phyloP scores from a whole-genome alignment of 2,329 filamentous ascomycete genomes.

The Sporothrix variecibatus region DNA sequence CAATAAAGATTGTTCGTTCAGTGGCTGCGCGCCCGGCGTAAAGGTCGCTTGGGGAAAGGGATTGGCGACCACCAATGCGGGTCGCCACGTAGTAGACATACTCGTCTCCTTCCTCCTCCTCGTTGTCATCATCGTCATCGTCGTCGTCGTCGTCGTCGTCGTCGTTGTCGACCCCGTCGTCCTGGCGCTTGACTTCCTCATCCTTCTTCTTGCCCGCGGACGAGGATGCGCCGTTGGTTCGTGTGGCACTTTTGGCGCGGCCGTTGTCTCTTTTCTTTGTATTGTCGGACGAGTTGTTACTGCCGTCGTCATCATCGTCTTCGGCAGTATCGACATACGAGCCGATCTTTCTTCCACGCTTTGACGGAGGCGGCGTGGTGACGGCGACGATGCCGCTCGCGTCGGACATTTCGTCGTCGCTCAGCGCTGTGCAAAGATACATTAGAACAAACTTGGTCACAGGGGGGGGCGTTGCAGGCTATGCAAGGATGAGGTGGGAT shows the following conservation, averaged over 20 bases:
- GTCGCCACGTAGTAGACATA: background rate
- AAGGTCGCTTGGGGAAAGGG: background rate
- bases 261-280: constrained; percentile 30
- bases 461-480: background rate
- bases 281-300: constrained; percentile 31
- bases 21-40: constrained; percentile 28
- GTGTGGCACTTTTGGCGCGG: background rate
- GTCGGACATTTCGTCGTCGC: constrained; percentile 47
- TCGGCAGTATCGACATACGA: constrained; percentile 32
- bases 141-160: constrained; percentile 36
- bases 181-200: background rate
- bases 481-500: background rate
- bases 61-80: background rate
- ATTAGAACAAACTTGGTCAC: background rate
- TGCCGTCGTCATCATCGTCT: constrained; percentile 34
- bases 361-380: constrained; percentile 32
- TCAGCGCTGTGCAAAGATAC: constrained; percentile 39
- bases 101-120: constrained; percentile 41
- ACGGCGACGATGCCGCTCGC: constrained; percentile 33
- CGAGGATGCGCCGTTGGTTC: background rate
- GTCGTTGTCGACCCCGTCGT: constrained; percentile 24
- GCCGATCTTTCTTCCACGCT: constrained; percentile 40
- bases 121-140: constrained; percentile 42
- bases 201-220: constrained; percentile 15
- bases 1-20: constrained; percentile 23